Percentiles rank a stretch among this genome's conserved stretches.
phyloP scores from a whole-genome alignment of 768 basidiomycete genomes.

The Amanita fuliginea region DNA sequence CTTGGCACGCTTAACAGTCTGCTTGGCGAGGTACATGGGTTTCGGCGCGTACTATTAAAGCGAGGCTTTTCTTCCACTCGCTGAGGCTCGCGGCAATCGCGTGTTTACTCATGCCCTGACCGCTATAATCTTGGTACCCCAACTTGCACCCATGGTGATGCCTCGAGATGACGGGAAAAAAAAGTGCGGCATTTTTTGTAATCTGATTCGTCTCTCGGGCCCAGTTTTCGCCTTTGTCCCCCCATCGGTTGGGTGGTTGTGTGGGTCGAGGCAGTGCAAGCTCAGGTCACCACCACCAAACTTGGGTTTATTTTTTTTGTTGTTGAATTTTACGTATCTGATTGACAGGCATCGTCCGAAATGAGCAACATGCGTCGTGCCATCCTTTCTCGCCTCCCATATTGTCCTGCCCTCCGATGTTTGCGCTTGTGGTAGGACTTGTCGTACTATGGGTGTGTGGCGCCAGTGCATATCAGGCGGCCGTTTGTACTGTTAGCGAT shows the following conservation, averaged over 20 bases:
- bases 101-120: not conserved
- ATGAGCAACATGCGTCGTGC: not conserved
- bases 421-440: not conserved
- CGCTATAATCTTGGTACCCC: not conserved
- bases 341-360: not conserved
- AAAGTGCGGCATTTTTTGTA: not conserved
- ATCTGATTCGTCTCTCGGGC: too few relatives aligned
- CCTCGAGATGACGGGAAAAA: too few relatives aligned
- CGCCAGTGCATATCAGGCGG: not conserved
- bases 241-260: too few relatives aligned
- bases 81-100: not conserved
- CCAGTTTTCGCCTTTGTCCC: too few relatives aligned
- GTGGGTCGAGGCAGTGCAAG: too few relatives aligned
- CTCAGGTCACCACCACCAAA: too few relatives aligned
- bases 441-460: not conserved
- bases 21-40: not conserved
- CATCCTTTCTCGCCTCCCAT: not conserved
- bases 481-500: not conserved
- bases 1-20: too few relatives aligned
- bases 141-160: too few relatives aligned
- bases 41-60: not conserved
- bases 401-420: not conserved
- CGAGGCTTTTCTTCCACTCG: not conserved
- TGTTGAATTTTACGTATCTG: not conserved
- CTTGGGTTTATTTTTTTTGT: too few relatives aligned